Conservation (phyloP, 2,329 filamentous ascomycete genomes). For the Plenodomus tracheiphilus region DNA sequence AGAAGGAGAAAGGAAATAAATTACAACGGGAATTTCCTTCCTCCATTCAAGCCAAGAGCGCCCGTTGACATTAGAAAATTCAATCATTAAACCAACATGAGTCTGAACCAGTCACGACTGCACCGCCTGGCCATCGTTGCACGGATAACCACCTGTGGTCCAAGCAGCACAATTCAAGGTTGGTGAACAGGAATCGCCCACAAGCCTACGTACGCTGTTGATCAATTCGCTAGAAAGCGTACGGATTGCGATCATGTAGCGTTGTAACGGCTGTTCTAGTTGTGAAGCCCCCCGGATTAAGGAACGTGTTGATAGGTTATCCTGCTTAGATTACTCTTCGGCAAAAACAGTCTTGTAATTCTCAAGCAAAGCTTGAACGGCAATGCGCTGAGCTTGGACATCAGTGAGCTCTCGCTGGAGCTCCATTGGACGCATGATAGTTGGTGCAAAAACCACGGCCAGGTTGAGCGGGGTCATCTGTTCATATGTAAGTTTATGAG, state of each 20-base stretch:
- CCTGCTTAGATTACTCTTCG: constrained; percentile 28
- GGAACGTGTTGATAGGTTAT: neutral
- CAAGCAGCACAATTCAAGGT: neutral
- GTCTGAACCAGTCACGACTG: neutral
- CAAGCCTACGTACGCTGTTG: neutral
- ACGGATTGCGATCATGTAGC: neutral
- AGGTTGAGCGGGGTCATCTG: constrained; percentile 96
- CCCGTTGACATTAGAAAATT: constrained; percentile 5
- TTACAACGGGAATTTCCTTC: neutral
- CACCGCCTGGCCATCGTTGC: neutral
- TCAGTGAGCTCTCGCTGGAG: constrained; percentile 95
- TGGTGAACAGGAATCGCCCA: neutral
- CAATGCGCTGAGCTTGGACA: constrained; percentile 89
- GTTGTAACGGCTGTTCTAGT: neutral
- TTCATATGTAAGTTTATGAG: constrained; percentile 14
- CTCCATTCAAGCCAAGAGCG: constrained; percentile 2
- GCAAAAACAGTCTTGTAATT: constrained; percentile 80
- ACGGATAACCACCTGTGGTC: neutral
- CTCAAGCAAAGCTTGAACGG: constrained; percentile 91
- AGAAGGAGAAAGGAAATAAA: constrained; percentile 6
- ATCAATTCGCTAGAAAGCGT: neutral
- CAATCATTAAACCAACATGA: neutral
- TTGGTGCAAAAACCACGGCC: constrained; percentile 95
- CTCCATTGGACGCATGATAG: constrained; percentile 89
- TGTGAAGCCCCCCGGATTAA: neutral